Evolutionary conservation across 192 early-diverging fungal species (phyloP).

Genomic region (Spinellus fusiger): DNA sequence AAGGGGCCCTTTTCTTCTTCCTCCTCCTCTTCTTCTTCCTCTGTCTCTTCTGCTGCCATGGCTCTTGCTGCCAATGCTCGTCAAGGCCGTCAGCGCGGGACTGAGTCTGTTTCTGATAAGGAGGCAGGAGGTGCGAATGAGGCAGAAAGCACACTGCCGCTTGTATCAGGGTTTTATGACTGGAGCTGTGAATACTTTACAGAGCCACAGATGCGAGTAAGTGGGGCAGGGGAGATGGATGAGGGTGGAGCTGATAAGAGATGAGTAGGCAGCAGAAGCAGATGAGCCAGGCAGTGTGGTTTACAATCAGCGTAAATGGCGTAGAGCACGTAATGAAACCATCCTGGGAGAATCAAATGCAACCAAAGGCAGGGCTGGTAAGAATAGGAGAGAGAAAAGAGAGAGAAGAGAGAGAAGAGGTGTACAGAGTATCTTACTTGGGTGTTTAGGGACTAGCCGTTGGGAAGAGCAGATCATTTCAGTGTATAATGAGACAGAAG

Average conservation of each 20-base stretch:
- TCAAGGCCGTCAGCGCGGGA: not conserved
- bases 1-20: not conserved
- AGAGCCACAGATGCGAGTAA: constrained; percentile 81
- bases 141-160: constrained; percentile 38
- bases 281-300: constrained; percentile 77
- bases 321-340: constrained; percentile 61
- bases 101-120: not conserved
- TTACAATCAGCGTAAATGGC: constrained; percentile 70
- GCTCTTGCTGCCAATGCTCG: no score
- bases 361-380: constrained; percentile 49
- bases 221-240: not conserved
- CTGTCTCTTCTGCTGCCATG: not conserved
- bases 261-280: constrained; percentile 53
- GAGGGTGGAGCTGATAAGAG: not conserved
- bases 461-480: constrained; percentile 49
- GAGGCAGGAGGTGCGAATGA: constrained; percentile 2
- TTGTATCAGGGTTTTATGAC: constrained; percentile 69
- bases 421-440: not conserved
- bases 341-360: constrained; percentile 47
- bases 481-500: constrained; percentile 47
- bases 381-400: not conserved
- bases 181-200: constrained; percentile 86
- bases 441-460: constrained; percentile 40
- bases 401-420: no score
- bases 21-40: no score